Conservation (phyloP, 805 yeast species). For the Spathaspora gorwiae region DNA sequence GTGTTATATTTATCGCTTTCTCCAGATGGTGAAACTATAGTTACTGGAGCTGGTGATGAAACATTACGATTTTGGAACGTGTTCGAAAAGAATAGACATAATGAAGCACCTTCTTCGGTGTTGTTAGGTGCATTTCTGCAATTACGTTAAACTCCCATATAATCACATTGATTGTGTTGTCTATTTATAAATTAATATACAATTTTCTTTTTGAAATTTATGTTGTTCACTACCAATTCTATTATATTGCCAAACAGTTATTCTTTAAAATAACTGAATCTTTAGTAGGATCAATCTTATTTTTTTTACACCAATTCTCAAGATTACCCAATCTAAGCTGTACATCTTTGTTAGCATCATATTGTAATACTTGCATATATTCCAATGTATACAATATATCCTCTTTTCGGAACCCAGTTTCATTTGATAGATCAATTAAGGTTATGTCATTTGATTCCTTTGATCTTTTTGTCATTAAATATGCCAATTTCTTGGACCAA, state of each 20-base stretch:
- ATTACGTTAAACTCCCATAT: constrained; percentile 42
- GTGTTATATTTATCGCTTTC: constrained; percentile 85
- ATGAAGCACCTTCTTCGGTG: constrained; percentile 56
- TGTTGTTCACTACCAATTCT: constrained; percentile 5
- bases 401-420: constrained; percentile 60
- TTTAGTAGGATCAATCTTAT: constrained; percentile 20
- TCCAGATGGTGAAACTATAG: constrained; percentile 95
- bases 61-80: constrained; percentile 94
- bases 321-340: constrained; percentile 18
- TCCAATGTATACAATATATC: constrained; percentile 60
- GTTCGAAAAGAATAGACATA: constrained; percentile 69
- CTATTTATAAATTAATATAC: constrained; percentile 4
- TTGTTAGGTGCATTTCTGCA: constrained; percentile 72
- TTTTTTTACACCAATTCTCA: constrained; percentile 24
- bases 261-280: constrained; percentile 25
- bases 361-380: constrained; percentile 38
- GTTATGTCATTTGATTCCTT: constrained; percentile 22
- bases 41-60: constrained; percentile 98
- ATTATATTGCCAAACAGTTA: constrained; percentile 16
- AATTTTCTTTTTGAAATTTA: background rate
- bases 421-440: constrained; percentile 45
- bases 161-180: background rate
- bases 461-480: constrained; percentile 10
- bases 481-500: constrained; percentile 56
- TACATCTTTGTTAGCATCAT: constrained; percentile 8